Base-by-base conservation (phyloP, 768 basidiomycete genomes). In the Russula brevipes region DNA sequence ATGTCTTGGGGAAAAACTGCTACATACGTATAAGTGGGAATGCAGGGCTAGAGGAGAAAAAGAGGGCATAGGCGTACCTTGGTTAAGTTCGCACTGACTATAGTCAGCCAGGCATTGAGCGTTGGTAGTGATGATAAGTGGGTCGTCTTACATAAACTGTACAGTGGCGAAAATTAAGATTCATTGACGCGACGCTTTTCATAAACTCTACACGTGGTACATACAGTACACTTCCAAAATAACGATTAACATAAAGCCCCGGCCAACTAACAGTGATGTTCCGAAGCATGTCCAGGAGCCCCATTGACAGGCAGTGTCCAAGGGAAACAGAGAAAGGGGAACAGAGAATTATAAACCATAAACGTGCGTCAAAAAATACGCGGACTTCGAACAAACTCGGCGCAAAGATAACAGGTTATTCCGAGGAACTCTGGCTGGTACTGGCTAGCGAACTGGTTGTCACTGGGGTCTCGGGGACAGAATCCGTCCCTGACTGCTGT, bases 1-100 rank as follows among this genome's bases (percentile, higher is more conserved):
- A 96, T 93, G 79, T 83, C 87, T 64, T 54, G 24, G 47, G 11
- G 42, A 53, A 62, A 10, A 56, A 57, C 17, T 57, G 16, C 49
- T 46, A 54, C n/a, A 57, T 63, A 39, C 39, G 39, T 59, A 64
- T 35, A 52, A 63, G 49, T 54, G 3, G 2, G 3, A 47, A 4
- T 30, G 66, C 46, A 46, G 39, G 16, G 41, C 59, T 50, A 3
- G 54, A 50, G 17, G 64, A 17, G 30, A 36, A 54, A 39, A 35
- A 17, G 24, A 45, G 16, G 39, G 39, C 54, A 24, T 41, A 12
- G 46, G 39, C 54, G 19, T 41, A 64, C 63, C 49, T 45, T 62
- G 46, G 54, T 38, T 58, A 68, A 17, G 63, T 7, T 68, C 39
- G 49, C 56, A 12, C 35, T 17, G 38, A 56, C 46, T 19, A 31